Base-by-base conservation (phyloP, 257 asterid genomes). In the Orobanche coerulescens region DNA sequence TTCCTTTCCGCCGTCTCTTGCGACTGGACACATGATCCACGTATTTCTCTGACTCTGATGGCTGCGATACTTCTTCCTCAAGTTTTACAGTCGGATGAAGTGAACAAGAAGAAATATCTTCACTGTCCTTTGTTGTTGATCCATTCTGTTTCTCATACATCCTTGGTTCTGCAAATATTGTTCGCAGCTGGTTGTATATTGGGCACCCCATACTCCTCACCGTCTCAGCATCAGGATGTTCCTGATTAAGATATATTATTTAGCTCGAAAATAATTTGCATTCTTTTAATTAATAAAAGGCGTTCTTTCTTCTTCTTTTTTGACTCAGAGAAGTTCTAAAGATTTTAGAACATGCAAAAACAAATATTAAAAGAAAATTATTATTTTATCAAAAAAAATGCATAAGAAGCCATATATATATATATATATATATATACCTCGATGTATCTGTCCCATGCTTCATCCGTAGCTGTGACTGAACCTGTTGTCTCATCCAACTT, bases 181-280 rank as follows among this genome's bases (percentile, higher is more conserved):
- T 64, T 31, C 66, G 72, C 34, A 88, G 69, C 55, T 83, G 83
- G 50, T 71, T 73, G 88, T 83, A 88, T 48, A 80, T 67, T 19
- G 88, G 79, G 71, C 87, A 85, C 57, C 93, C 95, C 9, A 42
- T 64, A 62, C 71, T 75, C 78, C 86, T 83, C 53, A 85, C 19
- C 16, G 68, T 46, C 76, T 85, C 96, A n/a, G 78, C 82, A 83
- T 85, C 96, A 16, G 95, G 96, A 81, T 88, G 94, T 42, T 77
- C 93, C 96, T 88, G 85, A 66, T 18, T 62, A 72, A 65, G 61
- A 73, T 66, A 9, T 20, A 18, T 8, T 47, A 31, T 58, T 60
- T 50, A 43, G 43, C 46, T 11, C 36, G 53, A 67, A 49, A 28
- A 47, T 46, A 33, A 2, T 37, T 37, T 12, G 3, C 31, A 24